Percentiles rank a stretch among this genome's conserved stretches.
These are phyloP conservation scores for Botrytis galanthina DNA, from an alignment of 2,329 filamentous ascomycete genomes.

Conservation along the genomic window DNA sequence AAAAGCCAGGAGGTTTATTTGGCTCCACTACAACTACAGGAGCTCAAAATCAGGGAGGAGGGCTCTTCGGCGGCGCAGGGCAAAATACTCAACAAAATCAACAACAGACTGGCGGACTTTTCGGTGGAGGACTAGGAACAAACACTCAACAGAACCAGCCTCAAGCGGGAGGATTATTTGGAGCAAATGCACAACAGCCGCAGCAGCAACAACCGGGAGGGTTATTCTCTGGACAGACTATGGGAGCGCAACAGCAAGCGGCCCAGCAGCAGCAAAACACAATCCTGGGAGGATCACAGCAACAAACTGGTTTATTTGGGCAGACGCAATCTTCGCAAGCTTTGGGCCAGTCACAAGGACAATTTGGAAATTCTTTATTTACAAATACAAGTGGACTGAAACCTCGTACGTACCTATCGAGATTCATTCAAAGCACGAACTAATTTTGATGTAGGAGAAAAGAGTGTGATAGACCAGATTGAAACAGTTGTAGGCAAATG, in stretches of 20 bases:
- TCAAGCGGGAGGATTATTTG: constrained; percentile 25
- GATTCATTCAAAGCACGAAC: neutral
- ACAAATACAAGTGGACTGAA: constrained; percentile 31
- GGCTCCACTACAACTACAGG: constrained; percentile 39
- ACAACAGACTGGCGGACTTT: constrained; percentile 34
- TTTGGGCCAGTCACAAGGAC: constrained; percentile 22
- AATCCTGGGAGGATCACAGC: constrained; percentile 24
- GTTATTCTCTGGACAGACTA: constrained; percentile 21
- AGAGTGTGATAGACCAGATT: constrained; percentile 73
- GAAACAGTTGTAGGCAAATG: constrained; percentile 69
- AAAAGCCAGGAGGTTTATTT: constrained; percentile 41
- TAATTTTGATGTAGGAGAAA: constrained; percentile 53
- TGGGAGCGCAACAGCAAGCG: constrained; percentile 24
- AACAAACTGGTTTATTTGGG: constrained; percentile 22
- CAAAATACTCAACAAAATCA: constrained; percentile 30
- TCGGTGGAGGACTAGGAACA: constrained; percentile 29
- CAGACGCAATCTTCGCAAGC: constrained; percentile 23
- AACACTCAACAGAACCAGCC: constrained; percentile 33
- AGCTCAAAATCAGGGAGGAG: constrained; percentile 26
- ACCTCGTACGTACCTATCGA: constrained; percentile 31
- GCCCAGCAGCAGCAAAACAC: constrained; percentile 21
- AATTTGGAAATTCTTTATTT: constrained; percentile 36
- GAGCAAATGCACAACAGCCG: constrained; percentile 17
- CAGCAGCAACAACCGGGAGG: constrained; percentile 23
- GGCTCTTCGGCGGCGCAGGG: constrained; percentile 26